phyloP scores from a whole-genome alignment of 768 basidiomycete genomes.

The Pisolithus marmoratus region DNA sequence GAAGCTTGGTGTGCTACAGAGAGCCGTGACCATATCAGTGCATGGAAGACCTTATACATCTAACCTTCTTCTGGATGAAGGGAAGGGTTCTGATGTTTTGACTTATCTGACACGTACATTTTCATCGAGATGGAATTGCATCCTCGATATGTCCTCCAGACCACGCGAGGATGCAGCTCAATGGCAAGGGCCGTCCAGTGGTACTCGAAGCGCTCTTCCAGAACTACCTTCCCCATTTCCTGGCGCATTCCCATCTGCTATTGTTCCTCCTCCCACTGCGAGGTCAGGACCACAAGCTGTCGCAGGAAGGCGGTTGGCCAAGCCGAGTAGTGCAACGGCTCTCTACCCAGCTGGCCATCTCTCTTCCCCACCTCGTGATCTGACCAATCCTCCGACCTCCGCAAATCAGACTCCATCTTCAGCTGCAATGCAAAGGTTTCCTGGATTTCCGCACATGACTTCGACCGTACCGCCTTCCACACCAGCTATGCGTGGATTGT shows the following conservation, averaged over 20 bases:
- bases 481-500: slow-evolving; percentile 1
- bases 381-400: slow-evolving; percentile 8
- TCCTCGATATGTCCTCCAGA: slow-evolving; percentile 64
- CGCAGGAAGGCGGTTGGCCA: slow-evolving; percentile 56
- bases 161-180: slow-evolving; percentile 16
- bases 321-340: slow-evolving; percentile 32
- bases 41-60: slow-evolving; percentile 62
- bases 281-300: slow-evolving; percentile 29
- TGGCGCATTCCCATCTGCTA: slow-evolving; percentile 20
- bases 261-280: slow-evolving; percentile 22
- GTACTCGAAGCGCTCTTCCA: slow-evolving; percentile 45
- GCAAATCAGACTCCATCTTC: slow-evolving; percentile 26
- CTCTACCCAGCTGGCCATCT: slow-evolving; percentile 25
- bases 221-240: slow-evolving; percentile 83
- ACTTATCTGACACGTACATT: slow-evolving; percentile 69
- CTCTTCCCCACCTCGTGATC: slow-evolving; percentile 25
- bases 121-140: slow-evolving; percentile 85
- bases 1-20: slow-evolving; percentile 40
- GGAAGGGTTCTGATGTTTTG: slow-evolving; percentile 9
- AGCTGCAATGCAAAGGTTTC: slow-evolving; percentile 28
- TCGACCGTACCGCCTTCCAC: slow-evolving; percentile 18
- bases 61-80: slow-evolving; percentile 10
- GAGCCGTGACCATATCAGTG: slow-evolving; percentile 76
- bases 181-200: slow-evolving; percentile 10
- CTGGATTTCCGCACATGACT: slow-evolving; percentile 22